phyloP scores from a whole-genome alignment of 202 grass and related monocot species.

The Zoysia matrella region DNA sequence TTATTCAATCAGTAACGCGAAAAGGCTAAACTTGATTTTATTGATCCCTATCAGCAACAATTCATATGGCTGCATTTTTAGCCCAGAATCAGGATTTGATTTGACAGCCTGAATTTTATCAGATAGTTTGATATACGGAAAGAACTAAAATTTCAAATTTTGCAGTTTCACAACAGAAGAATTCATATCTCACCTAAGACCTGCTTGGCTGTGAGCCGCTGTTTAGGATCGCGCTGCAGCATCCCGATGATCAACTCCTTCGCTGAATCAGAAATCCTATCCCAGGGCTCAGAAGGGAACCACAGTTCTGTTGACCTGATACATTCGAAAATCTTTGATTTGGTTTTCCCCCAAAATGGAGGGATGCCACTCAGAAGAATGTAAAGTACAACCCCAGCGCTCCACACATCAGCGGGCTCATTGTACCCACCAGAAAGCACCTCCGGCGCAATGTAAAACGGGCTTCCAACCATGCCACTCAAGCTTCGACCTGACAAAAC shows the following conservation, averaged over 20 bases:
- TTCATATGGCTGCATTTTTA: slow-evolving; percentile 11
- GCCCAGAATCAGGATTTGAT: neutral
- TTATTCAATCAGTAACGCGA: neutral
- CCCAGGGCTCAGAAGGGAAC: slow-evolving; percentile 88
- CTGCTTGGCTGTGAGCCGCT: slow-evolving; percentile 68
- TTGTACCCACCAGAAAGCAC: slow-evolving; percentile 89
- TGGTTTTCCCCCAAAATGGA: slow-evolving; percentile 91
- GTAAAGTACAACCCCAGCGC: slow-evolving; percentile 91
- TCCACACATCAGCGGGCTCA: slow-evolving; percentile 95
- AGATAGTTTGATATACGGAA: neutral
- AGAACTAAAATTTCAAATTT: neutral
- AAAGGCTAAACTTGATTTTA: neutral
- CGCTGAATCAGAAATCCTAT: slow-evolving; percentile 69
- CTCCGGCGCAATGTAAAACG: slow-evolving; percentile 97
- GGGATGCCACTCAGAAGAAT: slow-evolving; percentile 93
- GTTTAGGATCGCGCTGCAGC: slow-evolving; percentile 68
- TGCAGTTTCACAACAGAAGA: slow-evolving; percentile 3
- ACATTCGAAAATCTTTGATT: slow-evolving; percentile 90
- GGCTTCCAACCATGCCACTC: slow-evolving; percentile 87
- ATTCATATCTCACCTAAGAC: slow-evolving; percentile 66
- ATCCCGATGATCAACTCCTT: slow-evolving; percentile 81
- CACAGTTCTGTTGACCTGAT: slow-evolving; percentile 64
- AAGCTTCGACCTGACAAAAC: slow-evolving; percentile 75
- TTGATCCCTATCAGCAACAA: neutral
- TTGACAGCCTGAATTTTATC: neutral